phyloP scores from a whole-genome alignment of 2,329 filamentous ascomycete genomes.

The Clarireedia sp. region DNA sequence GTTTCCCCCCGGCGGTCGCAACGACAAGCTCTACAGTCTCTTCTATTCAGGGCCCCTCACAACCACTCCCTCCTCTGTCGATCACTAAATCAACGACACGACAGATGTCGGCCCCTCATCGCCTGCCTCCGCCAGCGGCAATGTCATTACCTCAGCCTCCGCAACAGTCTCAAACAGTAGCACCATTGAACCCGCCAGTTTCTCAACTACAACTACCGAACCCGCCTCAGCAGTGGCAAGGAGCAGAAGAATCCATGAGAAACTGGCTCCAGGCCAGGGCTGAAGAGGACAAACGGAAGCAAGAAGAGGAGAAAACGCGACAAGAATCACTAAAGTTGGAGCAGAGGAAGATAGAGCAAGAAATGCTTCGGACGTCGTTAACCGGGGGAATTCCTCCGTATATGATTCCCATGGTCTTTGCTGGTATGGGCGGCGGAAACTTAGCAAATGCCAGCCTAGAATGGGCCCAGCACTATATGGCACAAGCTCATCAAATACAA shows the following conservation, averaged over 20 bases:
- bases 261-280: slow-evolving; percentile 63
- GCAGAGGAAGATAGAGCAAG: slow-evolving; percentile 64
- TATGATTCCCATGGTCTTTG: slow-evolving; percentile 68
- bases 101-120: slow-evolving; percentile 62
- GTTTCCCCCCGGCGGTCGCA: slow-evolving; percentile 33
- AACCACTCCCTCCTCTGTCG: slow-evolving; percentile 28
- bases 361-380: slow-evolving; percentile 62
- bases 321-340: slow-evolving; percentile 61
- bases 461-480: slow-evolving; percentile 60
- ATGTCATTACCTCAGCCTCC: slow-evolving; percentile 46
- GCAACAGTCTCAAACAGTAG: slow-evolving; percentile 17
- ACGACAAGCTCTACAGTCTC: slow-evolving; percentile 28
- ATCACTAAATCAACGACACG: slow-evolving; percentile 37
- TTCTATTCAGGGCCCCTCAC: slow-evolving; percentile 23
- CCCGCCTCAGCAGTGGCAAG: slow-evolving; percentile 58
- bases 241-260: slow-evolving; percentile 62
- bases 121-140: slow-evolving; percentile 60
- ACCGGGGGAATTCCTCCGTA: slow-evolving; percentile 63
- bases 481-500: slow-evolving; percentile 43
- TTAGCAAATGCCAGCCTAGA: slow-evolving; percentile 55
- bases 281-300: slow-evolving; percentile 65
- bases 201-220: slow-evolving; percentile 46
- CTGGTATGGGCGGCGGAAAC: slow-evolving; percentile 58
- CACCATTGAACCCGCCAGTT: slow-evolving; percentile 34
- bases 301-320: slow-evolving; percentile 63